A percentile compares a stretch with the other conserved stretches of the same genome.
phyloP scores from a whole-genome alignment of 2,329 filamentous ascomycete species.

The Westerdykella sp. region DNA sequence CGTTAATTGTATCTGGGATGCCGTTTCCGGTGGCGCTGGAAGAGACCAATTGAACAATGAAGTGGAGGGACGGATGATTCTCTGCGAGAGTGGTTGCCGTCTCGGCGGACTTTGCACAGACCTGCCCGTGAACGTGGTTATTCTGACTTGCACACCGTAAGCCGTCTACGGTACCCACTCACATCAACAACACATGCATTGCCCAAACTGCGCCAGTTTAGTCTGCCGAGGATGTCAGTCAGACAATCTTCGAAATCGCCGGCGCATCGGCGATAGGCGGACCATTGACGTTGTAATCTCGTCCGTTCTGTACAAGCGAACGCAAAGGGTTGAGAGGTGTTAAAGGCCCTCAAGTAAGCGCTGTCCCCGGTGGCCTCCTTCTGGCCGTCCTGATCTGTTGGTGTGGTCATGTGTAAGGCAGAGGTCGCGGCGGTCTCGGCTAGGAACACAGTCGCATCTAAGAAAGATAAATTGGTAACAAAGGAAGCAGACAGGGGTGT shows the following conservation, averaged over 20 bases:
- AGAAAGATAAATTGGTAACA: conserved; percentile 25
- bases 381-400: conserved; percentile 3
- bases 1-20: too few species aligned
- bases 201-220: conserved; percentile 25
- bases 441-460: conserved; percentile 40
- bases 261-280: conserved; percentile 23
- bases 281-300: conserved; percentile 28
- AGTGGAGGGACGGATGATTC: background rate
- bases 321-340: conserved; percentile 10
- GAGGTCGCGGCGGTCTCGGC: conserved; percentile 31
- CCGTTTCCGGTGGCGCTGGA: too few species aligned
- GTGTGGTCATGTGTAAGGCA: conserved; percentile 25
- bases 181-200: conserved; percentile 25
- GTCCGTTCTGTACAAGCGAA: conserved; percentile 13
- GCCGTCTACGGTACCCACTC: conserved; percentile 2
- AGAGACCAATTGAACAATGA: too few species aligned
- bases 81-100: conserved; percentile 12
- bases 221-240: conserved; percentile 17
- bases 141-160: background rate
- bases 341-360: conserved; percentile 14
- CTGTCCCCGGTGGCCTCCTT: conserved; percentile 3
- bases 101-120: conserved; percentile 10
- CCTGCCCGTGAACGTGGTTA: conserved; percentile 6
- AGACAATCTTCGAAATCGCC: conserved; percentile 15
- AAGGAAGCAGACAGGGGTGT: conserved; percentile 37